Evolutionary conservation across 2,329 filamentous ascomycete genomes (phyloP), one percentile per base, ranked within the genome.

Genomic region (Sporothrix globosa): DNA sequence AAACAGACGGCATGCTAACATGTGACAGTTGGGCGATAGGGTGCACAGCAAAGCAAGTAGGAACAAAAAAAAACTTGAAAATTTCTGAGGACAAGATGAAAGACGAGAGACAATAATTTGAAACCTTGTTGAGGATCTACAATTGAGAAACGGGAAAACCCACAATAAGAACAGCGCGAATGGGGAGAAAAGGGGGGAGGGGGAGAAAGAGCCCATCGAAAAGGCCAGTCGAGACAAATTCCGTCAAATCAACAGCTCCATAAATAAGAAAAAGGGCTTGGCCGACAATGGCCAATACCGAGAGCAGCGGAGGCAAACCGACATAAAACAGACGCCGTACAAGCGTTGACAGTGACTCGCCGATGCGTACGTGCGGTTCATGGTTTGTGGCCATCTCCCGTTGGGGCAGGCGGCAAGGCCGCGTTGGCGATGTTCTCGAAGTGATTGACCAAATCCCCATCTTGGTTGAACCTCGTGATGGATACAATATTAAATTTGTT

Each of bases 61-160:
- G 24, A 27, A 65, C 7, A 30, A 4, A 27, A 27, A 27, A 44
- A 41, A 24, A 30, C 10, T n/a, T 4, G 9, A 39, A 10, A 41
- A 6, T 56, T 2, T 44, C 41, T 9, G 6, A 34, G 34, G 34
- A 39, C 1, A 14, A 58, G 54, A 39, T 5, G 27, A 19, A 24
- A 21, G 27, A 11, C 27, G 14, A 14, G 27, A n/a, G 46, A 14
- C 24, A 34, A 34, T 19, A n/a, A 2, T 34, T 34, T 9, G 7
- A 48, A 65, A 65, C 61, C 30, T 65, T 65, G 44, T 65, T 65
- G 61, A 50, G 61, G 61, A 50, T 63, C 58, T 63, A 4, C 58
- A 44, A 17, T 63, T 39, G 41, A 46, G 39, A 46, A n/a, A n/a
- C 39, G 34, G 39, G 39, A 44, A 46, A 46, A 10, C 21, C 58